These are phyloP conservation scores for Vitis rupestris DNA, from an alignment of 164 flowering plant species.

Conservation along the genomic window DNA sequence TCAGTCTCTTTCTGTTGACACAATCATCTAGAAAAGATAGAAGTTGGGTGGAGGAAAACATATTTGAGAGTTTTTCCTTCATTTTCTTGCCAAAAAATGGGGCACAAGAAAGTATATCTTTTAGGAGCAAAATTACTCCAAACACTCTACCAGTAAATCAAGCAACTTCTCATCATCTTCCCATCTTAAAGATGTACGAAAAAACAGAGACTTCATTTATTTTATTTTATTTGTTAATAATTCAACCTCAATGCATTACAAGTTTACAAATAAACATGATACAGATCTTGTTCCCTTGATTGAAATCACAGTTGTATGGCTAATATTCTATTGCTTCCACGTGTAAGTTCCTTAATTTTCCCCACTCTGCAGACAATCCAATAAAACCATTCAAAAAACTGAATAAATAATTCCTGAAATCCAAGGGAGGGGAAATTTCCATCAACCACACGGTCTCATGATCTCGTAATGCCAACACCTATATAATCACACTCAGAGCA, in stretches of 20 bases:
- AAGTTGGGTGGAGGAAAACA: no score
- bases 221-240: background rate
- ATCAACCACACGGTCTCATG: constrained; percentile 16
- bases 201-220: constrained; percentile 7
- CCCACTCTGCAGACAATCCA: constrained; percentile 18
- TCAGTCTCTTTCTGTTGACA: no score
- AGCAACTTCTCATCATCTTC: constrained; percentile 10
- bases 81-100: background rate
- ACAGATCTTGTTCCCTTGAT: constrained; percentile 27
- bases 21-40: no score
- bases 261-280: constrained; percentile 19
- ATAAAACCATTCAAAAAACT: constrained; percentile 6
- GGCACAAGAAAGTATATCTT: background rate
- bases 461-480: background rate
- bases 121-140: background rate
- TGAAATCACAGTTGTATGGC: constrained; percentile 22
- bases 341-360: constrained; percentile 19
- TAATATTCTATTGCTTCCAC: constrained; percentile 24
- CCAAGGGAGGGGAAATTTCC: constrained; percentile 27
- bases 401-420: constrained; percentile 9
- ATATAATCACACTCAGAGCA: constrained; percentile 2
- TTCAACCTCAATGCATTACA: constrained; percentile 3
- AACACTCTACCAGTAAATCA: background rate
- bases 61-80: no score
- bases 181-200: background rate